phyloP scores from a whole-genome alignment of 495 filamentous ascomycete genomes.

The Talaromyces adpressus region DNA sequence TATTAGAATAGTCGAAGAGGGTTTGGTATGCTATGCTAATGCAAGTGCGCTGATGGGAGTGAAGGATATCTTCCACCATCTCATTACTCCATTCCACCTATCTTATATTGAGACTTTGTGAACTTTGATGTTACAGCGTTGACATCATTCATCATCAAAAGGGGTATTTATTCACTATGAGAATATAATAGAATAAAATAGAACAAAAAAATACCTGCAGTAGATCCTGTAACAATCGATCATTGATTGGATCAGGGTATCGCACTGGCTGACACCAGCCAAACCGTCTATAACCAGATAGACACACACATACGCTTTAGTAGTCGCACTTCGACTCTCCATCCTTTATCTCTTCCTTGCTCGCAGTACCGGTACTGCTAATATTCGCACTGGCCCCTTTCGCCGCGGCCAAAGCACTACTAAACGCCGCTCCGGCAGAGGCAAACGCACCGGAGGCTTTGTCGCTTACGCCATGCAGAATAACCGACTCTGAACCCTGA shows the following conservation, averaged over 20 bases:
- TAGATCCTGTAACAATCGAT: background rate
- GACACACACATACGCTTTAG: background rate
- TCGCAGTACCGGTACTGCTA: background rate
- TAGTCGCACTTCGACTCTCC: background rate
- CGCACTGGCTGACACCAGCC: background rate
- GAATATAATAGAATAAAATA: background rate
- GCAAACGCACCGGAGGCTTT: constrained; percentile 13
- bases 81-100: background rate
- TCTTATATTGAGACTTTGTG: background rate
- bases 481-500: background rate
- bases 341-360: background rate
- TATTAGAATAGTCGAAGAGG: background rate
- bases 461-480: constrained; percentile 9
- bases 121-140: background rate
- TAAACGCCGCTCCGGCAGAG: constrained; percentile 13
- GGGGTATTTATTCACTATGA: background rate
- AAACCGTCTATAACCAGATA: background rate
- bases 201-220: background rate
- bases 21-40: background rate
- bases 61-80: background rate
- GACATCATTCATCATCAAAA: background rate
- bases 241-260: background rate
- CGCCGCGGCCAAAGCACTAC: constrained; percentile 10
- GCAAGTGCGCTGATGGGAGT: background rate
- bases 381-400: background rate